These are phyloP conservation scores for Orbilia javanica DNA, from an alignment of 2,329 filamentous ascomycete genomes.

Conservation along the genomic window DNA sequence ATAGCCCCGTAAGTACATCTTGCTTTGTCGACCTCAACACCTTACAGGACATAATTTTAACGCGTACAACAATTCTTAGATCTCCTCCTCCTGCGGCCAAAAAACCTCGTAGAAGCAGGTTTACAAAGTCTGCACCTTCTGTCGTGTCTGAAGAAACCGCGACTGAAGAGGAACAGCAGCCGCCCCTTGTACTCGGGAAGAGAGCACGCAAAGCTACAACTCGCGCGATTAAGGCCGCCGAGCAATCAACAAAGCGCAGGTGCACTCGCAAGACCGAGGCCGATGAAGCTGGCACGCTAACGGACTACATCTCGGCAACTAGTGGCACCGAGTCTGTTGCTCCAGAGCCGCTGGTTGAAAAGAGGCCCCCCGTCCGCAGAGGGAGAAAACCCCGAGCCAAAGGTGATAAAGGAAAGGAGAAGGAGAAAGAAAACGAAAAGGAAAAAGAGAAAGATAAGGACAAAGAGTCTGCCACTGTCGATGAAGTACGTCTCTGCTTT, in stretches of 20 bases:
- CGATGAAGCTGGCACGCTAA: conserved; percentile 14
- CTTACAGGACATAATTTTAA: neutral
- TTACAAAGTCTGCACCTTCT: conserved; percentile 35
- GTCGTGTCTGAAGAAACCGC: conserved; percentile 48
- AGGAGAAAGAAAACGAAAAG: conserved; percentile 6
- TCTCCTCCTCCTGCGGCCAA: conserved; percentile 11
- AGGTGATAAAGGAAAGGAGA: conserved; percentile 12
- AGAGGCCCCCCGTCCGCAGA: conserved; percentile 30
- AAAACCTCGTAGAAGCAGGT: conserved; percentile 27
- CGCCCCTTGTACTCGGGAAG: conserved; percentile 26
- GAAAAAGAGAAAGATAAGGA: conserved; percentile 8
- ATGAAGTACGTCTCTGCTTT: conserved; percentile 26
- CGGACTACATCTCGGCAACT: conserved; percentile 47
- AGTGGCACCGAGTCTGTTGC: conserved; percentile 46
- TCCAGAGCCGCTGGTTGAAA: conserved; percentile 40
- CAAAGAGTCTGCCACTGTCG: conserved; percentile 12
- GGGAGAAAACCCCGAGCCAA: conserved; percentile 36
- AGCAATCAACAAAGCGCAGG: conserved; percentile 50
- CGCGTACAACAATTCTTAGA: neutral
- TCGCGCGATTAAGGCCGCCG: conserved; percentile 56
- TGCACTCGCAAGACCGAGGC: conserved; percentile 47
- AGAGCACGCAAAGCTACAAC: conserved; percentile 49
- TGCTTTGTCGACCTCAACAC: neutral
- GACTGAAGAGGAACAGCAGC: conserved; percentile 46
- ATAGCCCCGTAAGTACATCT: conserved; percentile 25